Evolutionary conservation across 2,329 filamentous ascomycete species (phyloP).

Genomic region (Verticillium klebahnii): DNA sequence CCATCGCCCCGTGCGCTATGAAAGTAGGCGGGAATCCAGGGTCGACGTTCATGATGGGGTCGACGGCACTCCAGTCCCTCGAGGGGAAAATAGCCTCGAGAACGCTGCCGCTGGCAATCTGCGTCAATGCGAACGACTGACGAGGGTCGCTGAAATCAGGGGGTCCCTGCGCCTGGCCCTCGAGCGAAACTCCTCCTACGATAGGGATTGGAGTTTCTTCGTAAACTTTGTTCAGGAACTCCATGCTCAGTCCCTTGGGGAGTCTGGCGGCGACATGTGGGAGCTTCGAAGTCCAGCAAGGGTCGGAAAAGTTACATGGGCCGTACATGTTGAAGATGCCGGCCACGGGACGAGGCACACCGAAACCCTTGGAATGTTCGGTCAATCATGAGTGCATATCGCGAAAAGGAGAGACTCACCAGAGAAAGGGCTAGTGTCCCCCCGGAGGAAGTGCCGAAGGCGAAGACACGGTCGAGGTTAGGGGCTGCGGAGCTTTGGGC

Average conservation of each 20-base stretch:
- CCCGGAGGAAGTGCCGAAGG: conserved; percentile 30
- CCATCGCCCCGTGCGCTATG: conserved; percentile 33
- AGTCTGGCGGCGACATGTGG: conserved; percentile 22
- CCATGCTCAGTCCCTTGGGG: conserved; percentile 16
- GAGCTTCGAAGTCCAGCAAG: conserved; percentile 29
- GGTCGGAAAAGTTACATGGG: conserved; percentile 30
- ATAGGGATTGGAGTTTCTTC: conserved; percentile 29
- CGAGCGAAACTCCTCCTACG: conserved; percentile 32
- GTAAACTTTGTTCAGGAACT: conserved; percentile 30
- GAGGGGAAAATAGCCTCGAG: conserved; percentile 24
- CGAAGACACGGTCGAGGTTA: conserved; percentile 25
- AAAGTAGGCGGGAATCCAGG: conserved; percentile 30
- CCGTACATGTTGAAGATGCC: conserved; percentile 38
- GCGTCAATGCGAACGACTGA: conserved; percentile 33
- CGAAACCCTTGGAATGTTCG: conserved; percentile 25
- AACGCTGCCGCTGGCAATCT: conserved; percentile 33
- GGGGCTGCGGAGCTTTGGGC: background rate
- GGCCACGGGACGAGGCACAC: conserved; percentile 24
- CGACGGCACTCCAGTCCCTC: conserved; percentile 21
- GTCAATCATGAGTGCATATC: background rate
- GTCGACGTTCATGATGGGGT: conserved; percentile 27
- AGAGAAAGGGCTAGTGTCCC: conserved; percentile 28
- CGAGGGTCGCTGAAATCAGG: conserved; percentile 30
- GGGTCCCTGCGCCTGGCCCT: conserved; percentile 28
- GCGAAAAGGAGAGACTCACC: conserved; percentile 18